Base-by-base conservation (phyloP, 139 green algal species). In the Chlorella sp. region DNA sequence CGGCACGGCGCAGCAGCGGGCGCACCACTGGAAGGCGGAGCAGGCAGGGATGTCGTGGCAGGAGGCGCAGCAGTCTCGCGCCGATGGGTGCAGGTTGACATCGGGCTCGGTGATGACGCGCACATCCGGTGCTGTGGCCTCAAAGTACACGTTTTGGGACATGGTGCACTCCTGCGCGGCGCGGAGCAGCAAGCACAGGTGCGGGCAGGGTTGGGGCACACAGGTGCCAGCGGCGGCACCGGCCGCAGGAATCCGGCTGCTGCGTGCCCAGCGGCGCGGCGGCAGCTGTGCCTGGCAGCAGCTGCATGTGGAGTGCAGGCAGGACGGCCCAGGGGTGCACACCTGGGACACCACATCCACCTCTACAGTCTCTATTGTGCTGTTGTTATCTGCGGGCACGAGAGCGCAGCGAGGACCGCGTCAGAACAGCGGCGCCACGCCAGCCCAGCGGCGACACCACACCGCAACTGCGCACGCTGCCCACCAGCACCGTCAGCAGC, bases 131-230 rank as follows among this genome's bases (percentile, higher is more conserved):
- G 60, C 17, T 0, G 38, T 2, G 12, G 39, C 39, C 36, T 85
- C 68, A 25, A 78, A 89, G 62, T 87, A 89, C 1, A 72, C 28
- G 20, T 89, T 89, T 18, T 65, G 72, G 25, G 74, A 68, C 41
- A 85, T 65, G 17, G 87, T 39, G 60, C 86, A 89, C 51, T 86
- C 70, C 76, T 82, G 76, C 60, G 30, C 1, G 32, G 36, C 34
- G 26, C 9, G 32, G 11, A 25, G 36, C 18, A 21, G 41, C 57
- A 38, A 38, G n/a, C 12, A 18, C 55, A 60, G 13, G 26, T 20
- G 60, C 25, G 6, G 12, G 75, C 4, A 6, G 4, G 6, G 23
- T 55, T 7, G 11, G 3, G 36, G 32, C 2, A n/a, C 20, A 15
- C 7, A 12, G 2, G 64, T 41, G 2, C n/a, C 1, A 41, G n/a